Evolutionary conservation across 1,139 yeast genomes (phyloP), one percentile per base, ranked within the genome.

Genomic region (Blastobotrys niveus): DNA sequence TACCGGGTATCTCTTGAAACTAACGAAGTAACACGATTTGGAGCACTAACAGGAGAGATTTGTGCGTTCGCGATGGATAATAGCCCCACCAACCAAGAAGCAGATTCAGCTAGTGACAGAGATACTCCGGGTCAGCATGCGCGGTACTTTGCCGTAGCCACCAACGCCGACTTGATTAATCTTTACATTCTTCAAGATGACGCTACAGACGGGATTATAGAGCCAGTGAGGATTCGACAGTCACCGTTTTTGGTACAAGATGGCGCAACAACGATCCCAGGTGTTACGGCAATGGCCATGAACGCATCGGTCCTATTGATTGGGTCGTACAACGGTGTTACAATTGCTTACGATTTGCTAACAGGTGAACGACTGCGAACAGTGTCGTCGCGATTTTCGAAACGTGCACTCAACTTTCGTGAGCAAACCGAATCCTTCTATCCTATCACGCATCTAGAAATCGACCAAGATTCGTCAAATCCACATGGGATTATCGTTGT

Each of bases 291-390:
- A 55, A 69, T 65, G 54, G 76, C 62, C 42, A 66, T 51, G 29
- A 70, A 68, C 45, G 58, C 72, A 0, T 51, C 61, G 18, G 72
- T 82, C 3, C 64, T 82, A 5, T 68, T 79, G 1, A 67, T 80
- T 2, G 83, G 84, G 0, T 83, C 85, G 1, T 74, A 72, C 53
- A 74, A 79, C 52, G 91, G 91, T 17, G 71, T 69, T 49, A 72
- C 80, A 4, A 76, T 79, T 41, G 65, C 83, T 20, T 77, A 77
- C 60, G 85, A 86, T 57, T 70, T 77, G 0, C 68, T 78, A 43
- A 78, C 79, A 0, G 91, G 91, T 2, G 72, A 70, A 35, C 69
- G 67, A 37, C 57, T 79, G 14, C 64, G 79, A 45, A 73, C 73
- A 22, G 73, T 74, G 5, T 69, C 76, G 7, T 60, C 69, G 3